phyloP scores from a whole-genome alignment of 192 early-diverging fungal genomes.

The Coemansia sp. region DNA sequence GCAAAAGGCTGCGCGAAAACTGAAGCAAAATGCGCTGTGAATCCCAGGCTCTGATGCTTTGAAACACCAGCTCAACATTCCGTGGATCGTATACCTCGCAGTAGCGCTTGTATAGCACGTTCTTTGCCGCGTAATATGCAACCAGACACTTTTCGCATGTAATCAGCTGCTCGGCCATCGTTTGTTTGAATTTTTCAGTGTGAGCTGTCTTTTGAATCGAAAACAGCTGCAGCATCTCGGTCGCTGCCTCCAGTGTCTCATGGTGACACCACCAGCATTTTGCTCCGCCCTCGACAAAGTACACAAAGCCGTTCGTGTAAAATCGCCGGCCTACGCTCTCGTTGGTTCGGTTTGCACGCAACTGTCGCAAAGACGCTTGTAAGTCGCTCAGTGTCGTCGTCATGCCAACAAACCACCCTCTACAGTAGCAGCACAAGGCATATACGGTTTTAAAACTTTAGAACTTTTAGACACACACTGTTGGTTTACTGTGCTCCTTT shows the following conservation, averaged over 20 bases:
- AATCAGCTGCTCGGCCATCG: slow-evolving; percentile 29
- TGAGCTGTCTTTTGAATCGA: slow-evolving; percentile 19
- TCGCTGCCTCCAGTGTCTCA: slow-evolving; percentile 18
- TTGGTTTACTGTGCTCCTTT: not conserved
- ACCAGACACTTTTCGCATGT: slow-evolving; percentile 41
- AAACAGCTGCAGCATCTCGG: slow-evolving; percentile 50
- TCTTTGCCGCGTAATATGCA: slow-evolving; percentile 39
- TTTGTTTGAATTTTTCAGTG: slow-evolving; percentile 13
- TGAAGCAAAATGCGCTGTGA: slow-evolving; percentile 21
- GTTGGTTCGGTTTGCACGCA: slow-evolving; percentile 10
- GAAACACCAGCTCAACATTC: slow-evolving; percentile 20
- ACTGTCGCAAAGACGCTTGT: slow-evolving; percentile 12
- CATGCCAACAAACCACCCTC: not conserved
- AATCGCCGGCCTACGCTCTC: slow-evolving; percentile 12
- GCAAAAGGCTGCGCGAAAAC: slow-evolving; percentile 4
- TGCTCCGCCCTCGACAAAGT: slow-evolving; percentile 40
- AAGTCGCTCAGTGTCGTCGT: slow-evolving; percentile 17
- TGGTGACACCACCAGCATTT: slow-evolving; percentile 52
- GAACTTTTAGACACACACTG: not conserved
- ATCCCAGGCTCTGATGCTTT: slow-evolving; percentile 33
- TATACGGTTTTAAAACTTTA: not conserved
- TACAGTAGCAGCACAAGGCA: not conserved
- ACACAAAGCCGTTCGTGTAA: slow-evolving; percentile 18
- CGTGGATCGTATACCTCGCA: slow-evolving; percentile 15
- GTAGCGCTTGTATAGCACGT: slow-evolving; percentile 17